phyloP scores from a whole-genome alignment of 352 stramenopile genomes.

The Globisporangium abappressorium region DNA sequence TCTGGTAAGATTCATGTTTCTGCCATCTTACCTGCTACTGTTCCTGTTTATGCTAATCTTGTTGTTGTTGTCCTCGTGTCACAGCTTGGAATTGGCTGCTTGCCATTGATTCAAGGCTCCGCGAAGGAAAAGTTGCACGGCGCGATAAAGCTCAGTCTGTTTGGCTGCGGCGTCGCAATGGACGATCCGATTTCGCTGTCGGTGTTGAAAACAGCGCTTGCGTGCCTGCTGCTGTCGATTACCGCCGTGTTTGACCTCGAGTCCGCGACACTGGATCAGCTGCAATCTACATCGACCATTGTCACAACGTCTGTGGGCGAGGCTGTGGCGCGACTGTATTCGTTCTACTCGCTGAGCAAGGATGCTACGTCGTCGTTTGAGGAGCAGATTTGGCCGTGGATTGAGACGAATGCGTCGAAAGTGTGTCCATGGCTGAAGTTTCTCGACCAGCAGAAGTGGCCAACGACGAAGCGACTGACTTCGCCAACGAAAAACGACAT shows the following conservation, averaged over 20 bases:
- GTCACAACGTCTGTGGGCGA: constrained; percentile 53
- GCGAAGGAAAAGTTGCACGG: constrained; percentile 54
- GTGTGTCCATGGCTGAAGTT: constrained; percentile 68
- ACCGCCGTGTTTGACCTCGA: constrained; percentile 65
- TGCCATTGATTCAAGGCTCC: constrained; percentile 52
- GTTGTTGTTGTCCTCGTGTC: neutral
- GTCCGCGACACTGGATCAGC: constrained; percentile 40
- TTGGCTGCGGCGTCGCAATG: constrained; percentile 30
- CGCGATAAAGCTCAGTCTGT: constrained; percentile 55
- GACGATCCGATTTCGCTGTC: constrained; percentile 37
- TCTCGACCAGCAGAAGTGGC: constrained; percentile 69
- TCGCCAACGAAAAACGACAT: constrained; percentile 23
- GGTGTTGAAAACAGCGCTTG: constrained; percentile 36
- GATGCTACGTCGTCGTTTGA: constrained; percentile 33
- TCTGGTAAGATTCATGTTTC: constrained; percentile 28
- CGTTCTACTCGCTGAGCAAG: constrained; percentile 37
- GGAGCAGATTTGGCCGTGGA: constrained; percentile 56
- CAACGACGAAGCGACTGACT: constrained; percentile 43
- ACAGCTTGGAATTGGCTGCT: constrained; percentile 51
- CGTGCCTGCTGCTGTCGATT: constrained; percentile 51
- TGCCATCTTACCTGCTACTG: neutral
- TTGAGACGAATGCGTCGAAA: constrained; percentile 52
- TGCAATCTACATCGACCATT: constrained; percentile 57
- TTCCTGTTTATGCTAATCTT: neutral
- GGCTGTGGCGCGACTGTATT: constrained; percentile 47